Conservation (phyloP, 2,329 filamentous ascomycete genomes). For the Ophiostoma sp. region DNA sequence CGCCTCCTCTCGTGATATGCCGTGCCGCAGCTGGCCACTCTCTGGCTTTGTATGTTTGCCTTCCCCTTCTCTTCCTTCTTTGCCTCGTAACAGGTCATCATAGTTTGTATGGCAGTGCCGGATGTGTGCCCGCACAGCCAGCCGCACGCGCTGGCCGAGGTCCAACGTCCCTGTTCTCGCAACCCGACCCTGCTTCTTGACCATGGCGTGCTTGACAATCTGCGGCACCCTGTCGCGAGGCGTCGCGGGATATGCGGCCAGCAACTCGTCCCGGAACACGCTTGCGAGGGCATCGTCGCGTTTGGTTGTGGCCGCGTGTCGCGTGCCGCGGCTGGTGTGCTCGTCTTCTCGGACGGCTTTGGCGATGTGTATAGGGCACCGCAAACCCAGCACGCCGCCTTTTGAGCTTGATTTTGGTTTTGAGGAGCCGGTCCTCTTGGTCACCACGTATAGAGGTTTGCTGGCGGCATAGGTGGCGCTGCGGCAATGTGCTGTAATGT, state of each 20-base stretch:
- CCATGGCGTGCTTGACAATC: constrained; percentile 38
- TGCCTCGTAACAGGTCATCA: constrained; percentile 36
- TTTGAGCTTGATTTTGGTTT: constrained; percentile 13
- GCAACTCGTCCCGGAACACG: constrained; percentile 36
- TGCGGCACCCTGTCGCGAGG: constrained; percentile 35
- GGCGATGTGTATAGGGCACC: constrained; percentile 37
- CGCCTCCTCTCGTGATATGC: constrained; percentile 26
- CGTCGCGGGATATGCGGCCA: constrained; percentile 38
- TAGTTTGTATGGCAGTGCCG: constrained; percentile 47
- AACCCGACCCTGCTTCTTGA: constrained; percentile 44
- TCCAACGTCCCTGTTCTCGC: constrained; percentile 41
- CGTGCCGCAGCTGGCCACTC: neutral
- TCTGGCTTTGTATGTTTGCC: neutral
- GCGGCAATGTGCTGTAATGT: constrained; percentile 41
- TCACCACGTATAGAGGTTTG: constrained; percentile 38
- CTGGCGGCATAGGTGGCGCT: constrained; percentile 35
- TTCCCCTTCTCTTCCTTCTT: neutral
- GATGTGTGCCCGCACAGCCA: constrained; percentile 47
- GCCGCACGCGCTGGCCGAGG: constrained; percentile 38
- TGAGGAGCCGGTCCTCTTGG: neutral
- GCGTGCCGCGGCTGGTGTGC: constrained; percentile 32
- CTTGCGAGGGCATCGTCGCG: constrained; percentile 36
- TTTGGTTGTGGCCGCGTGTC: constrained; percentile 33
- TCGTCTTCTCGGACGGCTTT: constrained; percentile 32
- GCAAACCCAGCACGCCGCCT: constrained; percentile 34